These are phyloP conservation scores for Dendrobium huoshanense DNA, from an alignment of 106 monocot species.

Conservation along the genomic window DNA sequence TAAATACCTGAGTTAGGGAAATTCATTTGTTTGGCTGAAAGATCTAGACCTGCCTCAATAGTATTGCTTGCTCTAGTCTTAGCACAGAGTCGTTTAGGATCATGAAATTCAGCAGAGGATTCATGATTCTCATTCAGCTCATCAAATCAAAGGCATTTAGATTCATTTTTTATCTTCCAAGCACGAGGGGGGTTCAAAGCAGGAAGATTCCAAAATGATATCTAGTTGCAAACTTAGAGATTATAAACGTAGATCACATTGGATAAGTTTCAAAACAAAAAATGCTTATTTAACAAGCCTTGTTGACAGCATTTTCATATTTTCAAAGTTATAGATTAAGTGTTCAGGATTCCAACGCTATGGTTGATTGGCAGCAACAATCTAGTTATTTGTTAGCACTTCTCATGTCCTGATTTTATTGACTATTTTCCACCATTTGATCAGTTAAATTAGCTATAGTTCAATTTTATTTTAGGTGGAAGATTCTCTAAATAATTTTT, in stretches of 20 bases:
- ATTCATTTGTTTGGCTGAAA: constrained; percentile 20
- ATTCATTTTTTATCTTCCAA: constrained; percentile 60
- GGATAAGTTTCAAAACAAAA: constrained; percentile 85
- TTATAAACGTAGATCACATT: constrained; percentile 67
- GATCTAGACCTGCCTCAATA: constrained; percentile 17
- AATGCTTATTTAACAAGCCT: constrained; percentile 70
- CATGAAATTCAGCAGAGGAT: constrained; percentile 24
- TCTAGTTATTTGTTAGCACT: too few species aligned
- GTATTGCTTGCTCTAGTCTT: constrained; percentile 27
- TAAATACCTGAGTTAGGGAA: constrained; percentile 25
- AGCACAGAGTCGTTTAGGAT: constrained; percentile 18
- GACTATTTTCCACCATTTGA: too few species aligned
- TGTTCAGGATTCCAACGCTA: too few species aligned
- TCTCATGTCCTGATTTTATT: too few species aligned
- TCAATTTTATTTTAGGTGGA: too few species aligned
- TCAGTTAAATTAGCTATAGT: too few species aligned
- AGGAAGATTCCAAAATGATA: constrained; percentile 48
- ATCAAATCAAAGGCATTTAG: constrained; percentile 31
- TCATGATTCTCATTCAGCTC: constrained; percentile 35
- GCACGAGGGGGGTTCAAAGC: constrained; percentile 46
- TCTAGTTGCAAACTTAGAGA: constrained; percentile 53
- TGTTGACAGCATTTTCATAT: constrained; percentile 24
- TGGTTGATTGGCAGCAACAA: too few species aligned
- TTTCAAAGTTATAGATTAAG: too few species aligned
- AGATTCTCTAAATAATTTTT: too few species aligned